Percentiles rank a stretch among this genome's conserved stretches.
These are phyloP conservation scores for Phylloporus scabripes DNA, from an alignment of 768 basidiomycete genomes.

Conservation along the genomic window DNA sequence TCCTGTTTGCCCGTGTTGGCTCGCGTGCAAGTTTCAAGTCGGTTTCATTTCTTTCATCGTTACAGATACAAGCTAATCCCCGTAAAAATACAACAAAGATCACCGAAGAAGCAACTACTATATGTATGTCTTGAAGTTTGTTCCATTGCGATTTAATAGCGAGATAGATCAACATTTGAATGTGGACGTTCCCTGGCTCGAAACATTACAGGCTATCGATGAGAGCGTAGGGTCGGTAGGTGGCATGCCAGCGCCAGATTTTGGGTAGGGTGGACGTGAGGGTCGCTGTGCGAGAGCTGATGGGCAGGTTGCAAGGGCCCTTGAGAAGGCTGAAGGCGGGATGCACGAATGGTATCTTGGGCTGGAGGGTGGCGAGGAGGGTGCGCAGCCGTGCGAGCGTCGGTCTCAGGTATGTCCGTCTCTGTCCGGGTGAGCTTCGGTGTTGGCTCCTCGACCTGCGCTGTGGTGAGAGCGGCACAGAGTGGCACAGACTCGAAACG, in stretches of 20 bases:
- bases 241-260: conserved; percentile 13
- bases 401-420: conserved; percentile 11
- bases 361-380: conserved; percentile 6
- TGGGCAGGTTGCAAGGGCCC: conserved; percentile 25
- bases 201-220: neutral
- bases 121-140: conserved; percentile 10
- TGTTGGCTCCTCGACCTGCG: conserved; percentile 29
- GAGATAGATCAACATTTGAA: conserved; percentile 13
- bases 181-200: neutral
- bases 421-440: conserved; percentile 22
- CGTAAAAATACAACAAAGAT: conserved; percentile 20
- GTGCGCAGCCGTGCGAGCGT: conserved; percentile 7
- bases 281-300: conserved; percentile 20
- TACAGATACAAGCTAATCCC: conserved; percentile 21
- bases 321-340: conserved; percentile 20
- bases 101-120: conserved; percentile 10
- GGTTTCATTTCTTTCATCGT: neutral
- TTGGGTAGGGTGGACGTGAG: conserved; percentile 6
- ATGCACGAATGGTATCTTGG: conserved; percentile 39
- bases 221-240: conserved; percentile 6
- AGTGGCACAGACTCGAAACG: conserved; percentile 3
- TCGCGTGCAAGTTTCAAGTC: neutral
- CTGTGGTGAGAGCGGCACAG: neutral
- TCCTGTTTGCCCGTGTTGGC: conserved; percentile 24
- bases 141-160: conserved; percentile 12